A percentile compares a stretch with the other conserved stretches of the same genome.
phyloP scores from a whole-genome alignment of 192 early-diverging fungal species.

The Coemansia sp. region DNA sequence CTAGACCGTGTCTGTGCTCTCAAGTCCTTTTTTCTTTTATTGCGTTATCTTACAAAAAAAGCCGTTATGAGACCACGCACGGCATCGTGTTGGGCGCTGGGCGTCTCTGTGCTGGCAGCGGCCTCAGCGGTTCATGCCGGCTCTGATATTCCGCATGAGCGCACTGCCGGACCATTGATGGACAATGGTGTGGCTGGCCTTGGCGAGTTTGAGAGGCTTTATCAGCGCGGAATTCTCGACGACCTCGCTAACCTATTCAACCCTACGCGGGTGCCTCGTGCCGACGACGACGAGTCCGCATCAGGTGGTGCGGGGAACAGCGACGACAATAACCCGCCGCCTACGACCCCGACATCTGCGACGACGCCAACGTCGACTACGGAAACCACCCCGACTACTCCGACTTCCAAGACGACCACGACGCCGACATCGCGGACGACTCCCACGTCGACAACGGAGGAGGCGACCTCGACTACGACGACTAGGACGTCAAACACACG shows the following conservation, averaged over 20 bases:
- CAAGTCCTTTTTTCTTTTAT: not conserved
- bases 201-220: not conserved
- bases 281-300: not conserved
- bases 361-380: not conserved
- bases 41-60: conserved; percentile 6
- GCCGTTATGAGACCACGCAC: conserved; percentile 10
- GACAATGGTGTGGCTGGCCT: not conserved
- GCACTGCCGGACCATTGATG: not conserved
- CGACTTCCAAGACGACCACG: not conserved
- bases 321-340: not conserved
- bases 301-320: not conserved
- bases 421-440: conserved; percentile 5
- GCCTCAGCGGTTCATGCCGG: not conserved
- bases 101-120: conserved; percentile 11
- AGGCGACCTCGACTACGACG: not conserved
- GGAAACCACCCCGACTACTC: not conserved
- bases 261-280: not conserved
- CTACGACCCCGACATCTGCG: not conserved
- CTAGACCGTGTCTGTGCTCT: conserved; percentile 5
- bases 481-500: not conserved
- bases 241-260: conserved; percentile 11
- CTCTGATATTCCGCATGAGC: not conserved
- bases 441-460: not conserved
- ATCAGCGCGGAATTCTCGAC: conserved; percentile 23
- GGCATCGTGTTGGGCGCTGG: conserved; percentile 33